Evolutionary conservation across 1,139 yeast genomes (phyloP).

Genomic region (Wickerhamiella infanticola): DNA sequence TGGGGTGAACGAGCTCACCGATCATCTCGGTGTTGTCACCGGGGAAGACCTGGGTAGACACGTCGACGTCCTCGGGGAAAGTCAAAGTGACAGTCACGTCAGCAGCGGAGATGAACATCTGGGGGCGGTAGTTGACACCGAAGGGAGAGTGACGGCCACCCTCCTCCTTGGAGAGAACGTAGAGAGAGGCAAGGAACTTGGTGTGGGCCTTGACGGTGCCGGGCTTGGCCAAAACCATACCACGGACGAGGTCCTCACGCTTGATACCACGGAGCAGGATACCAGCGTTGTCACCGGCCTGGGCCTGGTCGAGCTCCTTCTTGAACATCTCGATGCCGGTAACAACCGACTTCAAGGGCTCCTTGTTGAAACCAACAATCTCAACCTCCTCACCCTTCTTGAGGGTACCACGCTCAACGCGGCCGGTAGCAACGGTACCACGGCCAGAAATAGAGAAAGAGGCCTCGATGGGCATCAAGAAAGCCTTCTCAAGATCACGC

Average conservation of each 20-base stretch:
- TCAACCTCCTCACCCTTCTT: constrained; percentile 98
- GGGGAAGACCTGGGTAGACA: constrained; percentile 85
- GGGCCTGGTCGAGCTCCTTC: constrained; percentile 93
- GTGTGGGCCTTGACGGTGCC: constrained; percentile 86
- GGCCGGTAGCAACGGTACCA: constrained; percentile 98
- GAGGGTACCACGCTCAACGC: constrained; percentile 95
- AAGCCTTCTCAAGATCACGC: constrained; percentile 93
- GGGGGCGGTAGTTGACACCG: constrained; percentile 96
- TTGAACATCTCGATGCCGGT: constrained; percentile 99
- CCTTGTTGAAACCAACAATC: constrained; percentile 80
- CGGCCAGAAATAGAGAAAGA: constrained; percentile 97
- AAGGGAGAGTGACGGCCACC: constrained; percentile 99
- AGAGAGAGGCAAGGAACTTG: constrained; percentile 85
- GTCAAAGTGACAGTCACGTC: constrained; percentile 84
- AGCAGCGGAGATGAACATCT: constrained; percentile 89
- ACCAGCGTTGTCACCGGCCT: constrained; percentile 99
- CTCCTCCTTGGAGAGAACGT: constrained; percentile 88
- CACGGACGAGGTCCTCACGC: constrained; percentile 94
- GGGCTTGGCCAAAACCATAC: constrained; percentile 94
- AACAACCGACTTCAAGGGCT: constrained; percentile 82
- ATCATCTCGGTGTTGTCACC: constrained; percentile 98
- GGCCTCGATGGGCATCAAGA: constrained; percentile 94
- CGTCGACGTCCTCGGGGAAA: constrained; percentile 83
- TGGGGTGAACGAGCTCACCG: constrained; percentile 78
- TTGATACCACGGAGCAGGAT: constrained; percentile 93